Base-by-base conservation (phyloP, 257 asterid species). In the Plantago major region DNA sequence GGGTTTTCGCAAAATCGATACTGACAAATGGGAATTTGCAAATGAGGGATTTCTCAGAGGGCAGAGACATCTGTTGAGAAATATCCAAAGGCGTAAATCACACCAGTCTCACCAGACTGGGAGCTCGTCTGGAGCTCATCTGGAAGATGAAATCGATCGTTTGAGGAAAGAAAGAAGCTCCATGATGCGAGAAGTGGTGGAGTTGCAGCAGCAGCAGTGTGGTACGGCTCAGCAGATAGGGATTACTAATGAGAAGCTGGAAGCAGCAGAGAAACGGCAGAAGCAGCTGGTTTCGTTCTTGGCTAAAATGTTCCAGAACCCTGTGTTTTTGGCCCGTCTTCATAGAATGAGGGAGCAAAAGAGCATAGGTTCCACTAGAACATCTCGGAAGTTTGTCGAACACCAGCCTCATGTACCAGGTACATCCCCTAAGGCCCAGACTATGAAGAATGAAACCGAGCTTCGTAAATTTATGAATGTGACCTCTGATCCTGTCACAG, bases 1-100 rank as follows among this genome's bases (percentile, higher is more conserved):
- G 95, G 94, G 95, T 5, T 89, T 89, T 74, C 95, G 91, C 63
- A 89, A 89, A 75, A 74, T 82, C 49, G 84, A 84, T 64, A 71
- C 90, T 0, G 94, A 89, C 52, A 84, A 62, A 66, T 86, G 97
- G 97, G 97, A 89, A 68, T 89, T 89, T 28, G 89, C 95, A 6
- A 79, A 75, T 16, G 90, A 82, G 68, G 86, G 89, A 42, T 89
- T 89, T 63, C 11, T 65, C 22, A 84, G 75, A 74, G 95, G 95
- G 61, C 80, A 84, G 58, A 86, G 65, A 72, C 86, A 82, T 55
- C 69, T 89, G 57, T 67, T 89, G 77, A 86, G 67, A 78, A 80
- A 71, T 19, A 89, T 89, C 71, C 95, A 84, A 55, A 82, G 97
- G 84, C 95, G 95, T 48, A 84, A 72, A 74, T 43, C 86, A 3